phyloP scores from a whole-genome alignment of 352 stramenopile species.

The Phytopythium vexans region DNA sequence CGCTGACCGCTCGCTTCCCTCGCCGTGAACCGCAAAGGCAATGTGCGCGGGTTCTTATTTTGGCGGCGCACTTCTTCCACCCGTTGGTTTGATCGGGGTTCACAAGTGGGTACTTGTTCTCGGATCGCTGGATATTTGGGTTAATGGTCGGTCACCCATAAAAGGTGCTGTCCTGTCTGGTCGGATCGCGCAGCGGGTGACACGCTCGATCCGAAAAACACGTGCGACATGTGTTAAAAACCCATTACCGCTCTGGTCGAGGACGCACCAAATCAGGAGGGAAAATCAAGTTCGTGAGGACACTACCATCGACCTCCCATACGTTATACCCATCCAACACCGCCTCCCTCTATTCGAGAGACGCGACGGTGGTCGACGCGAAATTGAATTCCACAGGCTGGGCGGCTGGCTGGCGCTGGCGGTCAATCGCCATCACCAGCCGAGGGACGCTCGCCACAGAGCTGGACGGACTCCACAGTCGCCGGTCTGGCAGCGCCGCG shows the following conservation, averaged over 20 bases:
- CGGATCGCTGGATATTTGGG: too few relatives aligned
- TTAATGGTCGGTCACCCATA: not conserved
- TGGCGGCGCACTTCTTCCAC: not conserved
- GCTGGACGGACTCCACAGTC: slow-evolving; percentile 4
- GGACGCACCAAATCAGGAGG: not conserved
- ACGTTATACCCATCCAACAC: too few relatives aligned
- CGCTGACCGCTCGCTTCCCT: too few relatives aligned
- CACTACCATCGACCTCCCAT: not conserved
- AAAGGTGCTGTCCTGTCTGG: too few relatives aligned
- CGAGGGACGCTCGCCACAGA: slow-evolving; percentile 31
- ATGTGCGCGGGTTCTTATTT: too few relatives aligned
- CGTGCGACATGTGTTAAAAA: too few relatives aligned
- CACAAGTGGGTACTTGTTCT: too few relatives aligned
- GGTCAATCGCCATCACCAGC: slow-evolving; percentile 61
- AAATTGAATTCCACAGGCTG: slow-evolving; percentile 55
- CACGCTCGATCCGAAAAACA: too few relatives aligned
- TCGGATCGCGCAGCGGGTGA: too few relatives aligned
- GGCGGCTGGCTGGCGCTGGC: slow-evolving; percentile 27
- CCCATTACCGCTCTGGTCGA: too few relatives aligned
- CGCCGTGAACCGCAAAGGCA: too few relatives aligned
- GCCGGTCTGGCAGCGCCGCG: slow-evolving; percentile 4
- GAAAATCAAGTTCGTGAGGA: not conserved
- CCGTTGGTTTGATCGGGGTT: not conserved
- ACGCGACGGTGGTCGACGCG: slow-evolving; percentile 14
- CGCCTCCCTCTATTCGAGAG: too few relatives aligned